Conservation (phyloP, 345 rosid genomes). For the Euphorbia peplus region DNA sequence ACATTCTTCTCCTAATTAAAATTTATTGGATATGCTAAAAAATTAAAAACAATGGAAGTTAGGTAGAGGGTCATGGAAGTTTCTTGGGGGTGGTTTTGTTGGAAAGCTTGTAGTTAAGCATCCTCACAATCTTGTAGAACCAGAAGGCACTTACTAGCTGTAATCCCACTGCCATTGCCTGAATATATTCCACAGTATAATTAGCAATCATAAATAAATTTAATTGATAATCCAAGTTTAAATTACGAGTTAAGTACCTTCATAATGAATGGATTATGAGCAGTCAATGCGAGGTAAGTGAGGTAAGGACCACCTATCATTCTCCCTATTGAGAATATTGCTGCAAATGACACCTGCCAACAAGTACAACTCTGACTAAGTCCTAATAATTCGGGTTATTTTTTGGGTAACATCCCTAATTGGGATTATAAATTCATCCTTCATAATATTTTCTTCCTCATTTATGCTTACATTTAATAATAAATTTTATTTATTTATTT, state of each 20-base stretch:
- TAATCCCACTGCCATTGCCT: conserved; percentile 75
- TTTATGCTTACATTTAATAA: too few species aligned
- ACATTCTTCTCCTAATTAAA: not conserved
- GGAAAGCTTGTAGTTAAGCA: conserved; percentile 62
- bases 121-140: conserved; percentile 78
- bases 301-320: conserved; percentile 56
- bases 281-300: conserved; percentile 30
- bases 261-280: conserved; percentile 43
- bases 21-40: too few species aligned
- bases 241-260: conserved; percentile 31
- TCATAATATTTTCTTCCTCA: too few species aligned
- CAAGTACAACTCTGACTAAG: too few species aligned
- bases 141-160: conserved; percentile 79
- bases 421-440: too few species aligned
- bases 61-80: not conserved
- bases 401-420: too few species aligned
- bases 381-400: too few species aligned
- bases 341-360: conserved; percentile 44
- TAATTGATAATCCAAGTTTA: not conserved
- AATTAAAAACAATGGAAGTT: too few species aligned
- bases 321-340: conserved; percentile 46
- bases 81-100: conserved; percentile 35
- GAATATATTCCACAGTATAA: not conserved
- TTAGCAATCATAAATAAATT: not conserved
- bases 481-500: not conserved